A percentile compares a stretch with the other conserved stretches of the same genome.
phyloP scores from a whole-genome alignment of 2,329 filamentous ascomycete species.

The Hymenoscyphus repandus region DNA sequence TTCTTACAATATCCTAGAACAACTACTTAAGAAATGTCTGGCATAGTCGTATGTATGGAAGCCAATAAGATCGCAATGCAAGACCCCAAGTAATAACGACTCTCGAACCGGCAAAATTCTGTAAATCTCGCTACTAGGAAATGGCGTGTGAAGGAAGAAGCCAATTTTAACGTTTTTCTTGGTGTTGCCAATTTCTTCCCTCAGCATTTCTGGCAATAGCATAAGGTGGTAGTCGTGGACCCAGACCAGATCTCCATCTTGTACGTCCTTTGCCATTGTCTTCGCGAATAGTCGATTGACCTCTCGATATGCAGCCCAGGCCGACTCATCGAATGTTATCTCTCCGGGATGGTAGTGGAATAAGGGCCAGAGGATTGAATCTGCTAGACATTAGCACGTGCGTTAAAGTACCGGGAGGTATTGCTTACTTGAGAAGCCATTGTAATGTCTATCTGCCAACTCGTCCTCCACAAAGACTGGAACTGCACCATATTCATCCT shows the following conservation, averaged over 20 bases:
- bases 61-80: constrained; percentile 91
- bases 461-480: constrained; percentile 94
- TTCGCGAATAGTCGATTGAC: constrained; percentile 91
- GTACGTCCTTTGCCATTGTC: constrained; percentile 77
- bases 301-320: constrained; percentile 89
- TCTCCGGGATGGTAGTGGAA: constrained; percentile 99
- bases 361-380: constrained; percentile 96
- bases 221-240: constrained; percentile 98
- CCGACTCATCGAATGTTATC: constrained; percentile 94
- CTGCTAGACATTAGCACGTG: constrained; percentile 38
- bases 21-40: constrained; percentile 94
- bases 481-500: constrained; percentile 82
- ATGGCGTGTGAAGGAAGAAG: constrained; percentile 96
- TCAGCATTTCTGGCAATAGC: constrained; percentile 92
- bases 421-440: constrained; percentile 85
- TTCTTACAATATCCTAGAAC: constrained; percentile 80
- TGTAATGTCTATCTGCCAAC: constrained; percentile 91
- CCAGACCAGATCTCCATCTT: constrained; percentile 94
- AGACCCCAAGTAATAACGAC: constrained; percentile 76
- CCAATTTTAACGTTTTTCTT: constrained; percentile 95
- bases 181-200: constrained; percentile 74
- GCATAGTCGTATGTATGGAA: constrained; percentile 99
- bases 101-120: constrained; percentile 90
- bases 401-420: background rate
- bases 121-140: constrained; percentile 95